Evolutionary conservation across 2,329 filamentous ascomycete species (phyloP), one percentile per base, ranked within the genome.

Genomic region (Botrytis paeoniae): DNA sequence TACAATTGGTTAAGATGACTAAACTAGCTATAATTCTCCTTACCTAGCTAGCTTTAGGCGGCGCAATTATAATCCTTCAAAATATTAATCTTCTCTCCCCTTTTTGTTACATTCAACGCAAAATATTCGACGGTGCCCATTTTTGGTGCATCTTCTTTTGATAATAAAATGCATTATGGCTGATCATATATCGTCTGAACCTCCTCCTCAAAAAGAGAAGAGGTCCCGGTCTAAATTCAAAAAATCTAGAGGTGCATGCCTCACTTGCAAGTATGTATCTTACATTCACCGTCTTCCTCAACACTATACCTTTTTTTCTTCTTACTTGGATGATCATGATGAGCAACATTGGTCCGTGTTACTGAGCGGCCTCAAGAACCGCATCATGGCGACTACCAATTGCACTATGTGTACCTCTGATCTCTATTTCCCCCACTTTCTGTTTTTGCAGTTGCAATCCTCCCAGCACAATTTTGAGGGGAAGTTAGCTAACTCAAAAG

Each of bases 311-410:
- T 39, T 1, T 39, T 8, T 9, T 6, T 16, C 4, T 64, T n/a
- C 29, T 54, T 29, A 37, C 16, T 37, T 20, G 4, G 78, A 66
- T 12, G 77, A 82, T 80, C 79, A 87, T 92, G 92, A 95, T 94
- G 92, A 95, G 87, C 92, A 88, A 86, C 87, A 90, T 95, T 95
- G 92, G 93, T 95, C 93, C 93, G 92, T 95, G 92, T 96, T 95
- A 90, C 93, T 89, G 92, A 95, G 91, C 90, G 91, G 91, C 89
- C 88, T 94, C 93, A 95, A 95, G 92, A 94, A 92, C 93, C 91
- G 91, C 89, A 85, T 85, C 82, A 88, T 92, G 93, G 93, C 88
- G 93, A 93, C 86, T 84, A 84, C 87, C 88, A 66, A 91, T 89
- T 87, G 91, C 88, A 88, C 86, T 87, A 81, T 86, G 88, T 91